These are phyloP conservation scores for Phaseolus lunatus DNA, from an alignment of 306 rosid genomes.

Conservation along the genomic window DNA sequence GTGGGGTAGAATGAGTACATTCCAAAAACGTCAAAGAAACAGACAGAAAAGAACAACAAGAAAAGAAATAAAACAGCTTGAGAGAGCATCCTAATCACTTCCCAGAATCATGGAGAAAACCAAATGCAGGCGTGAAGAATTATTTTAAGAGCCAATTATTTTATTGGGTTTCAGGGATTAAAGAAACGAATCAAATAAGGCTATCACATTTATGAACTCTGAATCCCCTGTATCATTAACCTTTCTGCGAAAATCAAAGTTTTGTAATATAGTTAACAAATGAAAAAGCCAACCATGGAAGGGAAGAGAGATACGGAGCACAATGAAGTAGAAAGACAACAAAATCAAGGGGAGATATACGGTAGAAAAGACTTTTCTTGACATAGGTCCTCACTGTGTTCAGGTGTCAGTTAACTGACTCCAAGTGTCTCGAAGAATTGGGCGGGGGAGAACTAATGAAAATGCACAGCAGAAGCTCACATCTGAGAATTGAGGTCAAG, in stretches of 20 bases:
- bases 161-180: too few relatives aligned
- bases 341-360: not conserved
- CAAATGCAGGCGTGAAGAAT: constrained; percentile 5
- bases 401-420: not conserved
- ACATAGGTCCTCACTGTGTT: too few relatives aligned
- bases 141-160: too few relatives aligned
- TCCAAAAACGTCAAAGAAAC: not conserved
- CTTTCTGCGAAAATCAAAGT: too few relatives aligned
- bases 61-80: not conserved
- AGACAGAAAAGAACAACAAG: not conserved
- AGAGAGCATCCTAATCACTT: not conserved
- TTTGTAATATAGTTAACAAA: too few relatives aligned
- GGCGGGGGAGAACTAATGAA: not conserved
- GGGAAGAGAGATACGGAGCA: not conserved
- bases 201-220: not conserved
- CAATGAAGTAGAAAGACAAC: not conserved
- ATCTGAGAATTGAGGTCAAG: too few relatives aligned
- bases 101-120: not conserved
- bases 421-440: not conserved
- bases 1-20: too few relatives aligned
- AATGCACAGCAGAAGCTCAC: too few relatives aligned
- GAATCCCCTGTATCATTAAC: not conserved
- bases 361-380: too few relatives aligned
- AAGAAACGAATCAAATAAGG: not conserved
- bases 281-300: not conserved